Base-by-base conservation (phyloP, 2,329 filamentous ascomycete species). In the Aspergillus alliaceus region DNA sequence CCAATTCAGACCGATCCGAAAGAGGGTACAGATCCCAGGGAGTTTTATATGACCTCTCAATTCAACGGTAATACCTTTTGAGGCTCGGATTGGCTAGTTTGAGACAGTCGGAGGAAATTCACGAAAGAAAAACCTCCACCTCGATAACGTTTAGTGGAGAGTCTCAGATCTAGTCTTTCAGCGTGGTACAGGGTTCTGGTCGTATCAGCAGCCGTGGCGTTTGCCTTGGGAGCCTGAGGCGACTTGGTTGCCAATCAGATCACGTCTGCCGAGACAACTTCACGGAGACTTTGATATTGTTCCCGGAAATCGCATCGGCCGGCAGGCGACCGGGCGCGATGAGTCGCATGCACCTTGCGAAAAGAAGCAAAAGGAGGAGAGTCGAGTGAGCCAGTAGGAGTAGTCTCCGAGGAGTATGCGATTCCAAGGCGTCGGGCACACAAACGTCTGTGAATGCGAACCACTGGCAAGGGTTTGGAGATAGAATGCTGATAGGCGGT, bases 361-460 rank as follows among this genome's bases (percentile, higher is more conserved):
- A 39, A 51, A 31, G 39, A 48, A 29, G 32, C 51, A 56, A 58
- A 49, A 51, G 48, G 14, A 47, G 32, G 29, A 35, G 51, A 44
- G 44, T 18, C 12, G 24, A 42, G 7, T 27, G 34, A 39, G 7
- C 44, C 48, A 55, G 32, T 56, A 31, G 27, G 32, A 51, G 46
- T 47, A 40, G n/a, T 9, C 34, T 27, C 34, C 34, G 46, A 47
- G 20, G 32, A 27, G 51, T 31, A 53, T 42, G 54, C 56, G 56
- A 63, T 62, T 54, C 50, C 52, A 60, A 53, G 58, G 59, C 62
- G 64, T 67, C 58, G 65, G 62, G 65, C 64, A 65, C 64, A 56
- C 62, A 66, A 56, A 59, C 57, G 54, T 53, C 25, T 37, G 51
- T 48, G 20, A 47, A 54, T 49, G 25, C 49, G 47, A 48, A 56